Percentiles rank a stretch among this genome's conserved stretches.
phyloP scores from a whole-genome alignment of 192 early-diverging fungal species.

The Gorgonomyces haynaldii region DNA sequence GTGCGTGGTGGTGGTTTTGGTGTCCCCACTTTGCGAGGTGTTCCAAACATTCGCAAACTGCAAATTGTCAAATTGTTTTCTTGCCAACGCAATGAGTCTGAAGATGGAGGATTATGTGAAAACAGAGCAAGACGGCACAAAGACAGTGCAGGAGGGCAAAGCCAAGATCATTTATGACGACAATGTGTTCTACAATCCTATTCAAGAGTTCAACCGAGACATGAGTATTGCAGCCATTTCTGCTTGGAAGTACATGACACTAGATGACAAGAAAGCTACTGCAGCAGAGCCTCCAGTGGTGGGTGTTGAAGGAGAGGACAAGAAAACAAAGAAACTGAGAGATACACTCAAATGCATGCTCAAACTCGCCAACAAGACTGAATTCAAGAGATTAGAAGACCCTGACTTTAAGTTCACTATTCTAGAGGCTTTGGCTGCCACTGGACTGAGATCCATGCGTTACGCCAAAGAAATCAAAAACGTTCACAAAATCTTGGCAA shows the following conservation, averaged over 20 bases:
- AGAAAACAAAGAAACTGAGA: constrained; percentile 7
- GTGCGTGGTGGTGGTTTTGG: too few relatives aligned
- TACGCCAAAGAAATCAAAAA: constrained; percentile 90
- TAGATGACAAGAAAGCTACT: constrained; percentile 53
- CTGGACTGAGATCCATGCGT: constrained; percentile 86
- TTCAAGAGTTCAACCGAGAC: constrained; percentile 91
- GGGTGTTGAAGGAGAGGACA: constrained; percentile 6
- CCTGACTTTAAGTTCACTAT: constrained; percentile 26
- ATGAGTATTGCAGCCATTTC: constrained; percentile 90
- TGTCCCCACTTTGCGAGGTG: too few relatives aligned
- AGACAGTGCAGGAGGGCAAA: constrained; percentile 1
- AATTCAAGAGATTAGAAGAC: constrained; percentile 12
- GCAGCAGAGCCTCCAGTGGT: constrained; percentile 22
- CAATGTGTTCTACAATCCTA: constrained; percentile 98
- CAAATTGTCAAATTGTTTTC: too few relatives aligned
- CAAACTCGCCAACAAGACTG: constrained; percentile 7
- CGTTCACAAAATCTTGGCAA: constrained; percentile 70
- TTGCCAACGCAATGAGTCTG: too few relatives aligned
- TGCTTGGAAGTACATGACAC: constrained; percentile 72
- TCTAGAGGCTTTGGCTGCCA: constrained; percentile 89
- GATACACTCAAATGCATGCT: constrained; percentile 6
- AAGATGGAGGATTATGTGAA: too few relatives aligned
- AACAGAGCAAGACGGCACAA: neutral
- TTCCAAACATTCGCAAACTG: too few relatives aligned
- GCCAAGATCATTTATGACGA: constrained; percentile 29